A percentile compares a stretch with the other conserved stretches of the same genome.
phyloP scores from a whole-genome alignment of 495 filamentous ascomycete species.

The Daldinia decipiens region DNA sequence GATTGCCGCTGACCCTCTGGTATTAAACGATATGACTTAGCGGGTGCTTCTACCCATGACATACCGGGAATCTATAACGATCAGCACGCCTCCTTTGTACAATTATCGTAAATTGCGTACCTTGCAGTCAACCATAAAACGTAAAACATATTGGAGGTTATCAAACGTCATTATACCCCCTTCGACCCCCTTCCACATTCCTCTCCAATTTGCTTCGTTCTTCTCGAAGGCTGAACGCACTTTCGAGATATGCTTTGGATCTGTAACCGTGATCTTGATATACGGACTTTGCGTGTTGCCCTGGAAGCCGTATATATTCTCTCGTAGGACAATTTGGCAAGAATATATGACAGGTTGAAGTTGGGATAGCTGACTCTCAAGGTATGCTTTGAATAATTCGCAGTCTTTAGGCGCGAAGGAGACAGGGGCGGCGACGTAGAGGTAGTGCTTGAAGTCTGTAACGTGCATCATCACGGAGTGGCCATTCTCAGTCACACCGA shows the following conservation, averaged over 20 bases:
- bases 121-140: slow-evolving; percentile 97
- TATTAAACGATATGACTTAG: slow-evolving; percentile 76
- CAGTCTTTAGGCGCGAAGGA: slow-evolving; percentile 81
- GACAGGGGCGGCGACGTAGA: slow-evolving; percentile 90
- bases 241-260: slow-evolving; percentile 80
- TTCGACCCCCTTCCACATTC: slow-evolving; percentile 81
- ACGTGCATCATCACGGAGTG: slow-evolving; percentile 96
- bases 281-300: slow-evolving; percentile 93
- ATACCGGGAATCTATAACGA: slow-evolving; percentile 79
- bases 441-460: slow-evolving; percentile 94
- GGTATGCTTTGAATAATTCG: slow-evolving; percentile 74
- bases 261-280: slow-evolving; percentile 89
- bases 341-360: slow-evolving; percentile 68
- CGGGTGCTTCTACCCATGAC: slow-evolving; percentile 94
- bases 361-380: slow-evolving; percentile 77
- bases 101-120: slow-evolving; percentile 50
- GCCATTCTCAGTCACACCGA: slow-evolving; percentile 95
- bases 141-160: slow-evolving; percentile 90
- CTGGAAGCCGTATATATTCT: slow-evolving; percentile 92
- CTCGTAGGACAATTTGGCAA: slow-evolving; percentile 79
- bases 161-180: slow-evolving; percentile 86
- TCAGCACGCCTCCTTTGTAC: slow-evolving; percentile 23
- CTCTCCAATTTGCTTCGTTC: slow-evolving; percentile 85
- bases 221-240: slow-evolving; percentile 77
- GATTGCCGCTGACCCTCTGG: slow-evolving; percentile 71